A percentile compares a stretch with the other conserved stretches of the same genome.
These are phyloP conservation scores for Persicaria maculosa DNA, from an alignment of 148 eudicot species.

Conservation along the genomic window DNA sequence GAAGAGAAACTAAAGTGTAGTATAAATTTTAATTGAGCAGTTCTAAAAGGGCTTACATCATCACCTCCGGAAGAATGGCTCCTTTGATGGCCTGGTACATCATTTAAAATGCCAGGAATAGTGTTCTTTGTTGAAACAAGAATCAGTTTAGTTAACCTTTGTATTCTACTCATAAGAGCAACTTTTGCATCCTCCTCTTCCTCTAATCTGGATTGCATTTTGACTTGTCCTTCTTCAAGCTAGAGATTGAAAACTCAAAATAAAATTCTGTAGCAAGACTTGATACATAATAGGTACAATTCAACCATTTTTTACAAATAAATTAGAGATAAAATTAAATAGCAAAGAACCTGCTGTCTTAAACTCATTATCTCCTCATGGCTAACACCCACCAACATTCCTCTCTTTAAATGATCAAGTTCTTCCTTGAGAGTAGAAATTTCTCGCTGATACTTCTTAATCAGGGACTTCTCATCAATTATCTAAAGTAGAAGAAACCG, in stretches of 20 bases:
- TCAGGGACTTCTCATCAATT: conserved; percentile 94
- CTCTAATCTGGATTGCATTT: conserved; percentile 95
- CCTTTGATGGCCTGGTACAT: conserved; percentile 44
- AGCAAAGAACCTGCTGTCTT: conserved; percentile 60
- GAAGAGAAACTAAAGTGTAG: neutral
- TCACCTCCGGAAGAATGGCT: conserved; percentile 45
- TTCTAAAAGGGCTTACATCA: conserved; percentile 39
- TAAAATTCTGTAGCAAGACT: neutral
- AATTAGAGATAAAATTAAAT: conserved; percentile 2
- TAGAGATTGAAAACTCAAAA: conserved; percentile 18
- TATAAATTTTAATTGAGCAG: neutral
- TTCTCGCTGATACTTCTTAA: conserved; percentile 93
- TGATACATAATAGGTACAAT: neutral
- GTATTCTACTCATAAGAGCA: conserved; percentile 98
- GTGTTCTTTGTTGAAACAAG: conserved; percentile 91
- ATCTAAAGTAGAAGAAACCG: conserved; percentile 38
- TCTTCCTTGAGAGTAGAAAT: conserved; percentile 78
- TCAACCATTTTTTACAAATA: neutral
- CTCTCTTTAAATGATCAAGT: conserved; percentile 84
- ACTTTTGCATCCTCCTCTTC: conserved; percentile 99
- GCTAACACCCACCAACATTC: conserved; percentile 82
- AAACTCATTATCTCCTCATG: conserved; percentile 81
- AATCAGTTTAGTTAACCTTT: conserved; percentile 88
- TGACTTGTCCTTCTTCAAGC: conserved; percentile 98
- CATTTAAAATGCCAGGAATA: conserved; percentile 50